These are phyloP conservation scores for Fusarium abutilonis DNA, from an alignment of 2,329 filamentous ascomycete species.

Conservation along the genomic window DNA sequence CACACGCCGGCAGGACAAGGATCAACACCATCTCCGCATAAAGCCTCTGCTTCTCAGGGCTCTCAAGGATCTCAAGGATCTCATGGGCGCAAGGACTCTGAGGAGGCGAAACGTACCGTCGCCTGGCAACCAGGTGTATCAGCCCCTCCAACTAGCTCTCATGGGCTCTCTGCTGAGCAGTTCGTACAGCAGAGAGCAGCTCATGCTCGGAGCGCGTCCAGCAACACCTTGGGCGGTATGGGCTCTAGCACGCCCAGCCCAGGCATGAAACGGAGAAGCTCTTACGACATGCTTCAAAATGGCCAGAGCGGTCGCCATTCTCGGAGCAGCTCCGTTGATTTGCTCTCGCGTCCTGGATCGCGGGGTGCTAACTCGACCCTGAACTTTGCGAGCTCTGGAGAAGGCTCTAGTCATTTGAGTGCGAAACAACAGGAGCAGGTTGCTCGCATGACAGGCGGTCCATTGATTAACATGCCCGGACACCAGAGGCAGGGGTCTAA, in stretches of 20 bases:
- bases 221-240: constrained; percentile 53
- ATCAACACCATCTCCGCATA: constrained; percentile 38
- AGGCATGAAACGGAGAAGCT: constrained; percentile 52
- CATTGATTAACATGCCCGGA: constrained; percentile 74
- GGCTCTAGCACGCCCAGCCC: constrained; percentile 46
- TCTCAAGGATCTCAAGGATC: constrained; percentile 34
- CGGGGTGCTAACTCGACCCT: constrained; percentile 65
- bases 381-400: constrained; percentile 55
- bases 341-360: constrained; percentile 65
- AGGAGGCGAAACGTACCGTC: constrained; percentile 71
- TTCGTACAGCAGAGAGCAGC: constrained; percentile 81
- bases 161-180: constrained; percentile 78
- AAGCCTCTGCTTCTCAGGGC: constrained; percentile 35
- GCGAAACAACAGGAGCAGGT: constrained; percentile 90
- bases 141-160: constrained; percentile 57
- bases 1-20: constrained; percentile 49
- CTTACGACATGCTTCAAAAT: constrained; percentile 51
- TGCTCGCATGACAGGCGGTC: constrained; percentile 81
- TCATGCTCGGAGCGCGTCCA: constrained; percentile 69
- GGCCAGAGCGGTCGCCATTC: constrained; percentile 49
- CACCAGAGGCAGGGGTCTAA: constrained; percentile 63
- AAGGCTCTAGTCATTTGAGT: constrained; percentile 69
- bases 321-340: constrained; percentile 56
- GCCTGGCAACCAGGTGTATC: constrained; percentile 81
- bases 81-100: constrained; percentile 59